These are phyloP conservation scores for Botrytis medusae DNA, from an alignment of 2,329 filamentous ascomycete species.

Conservation along the genomic window DNA sequence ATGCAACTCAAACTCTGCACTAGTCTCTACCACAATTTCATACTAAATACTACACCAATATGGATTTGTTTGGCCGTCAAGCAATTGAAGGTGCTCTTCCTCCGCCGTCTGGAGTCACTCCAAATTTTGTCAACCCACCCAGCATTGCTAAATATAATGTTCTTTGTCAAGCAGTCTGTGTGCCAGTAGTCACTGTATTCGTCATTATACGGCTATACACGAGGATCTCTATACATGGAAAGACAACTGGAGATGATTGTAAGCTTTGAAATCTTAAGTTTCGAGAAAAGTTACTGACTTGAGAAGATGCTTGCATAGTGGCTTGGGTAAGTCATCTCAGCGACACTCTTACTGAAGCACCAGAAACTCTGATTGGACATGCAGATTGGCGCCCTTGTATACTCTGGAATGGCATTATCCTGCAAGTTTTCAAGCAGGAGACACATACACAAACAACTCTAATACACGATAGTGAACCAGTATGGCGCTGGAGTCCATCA, in stretches of 20 bases:
- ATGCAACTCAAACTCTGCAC: background rate
- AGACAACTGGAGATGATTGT: background rate
- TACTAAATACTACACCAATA: background rate
- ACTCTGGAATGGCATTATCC: slow-evolving; percentile 6
- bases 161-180: slow-evolving; percentile 7
- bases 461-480: background rate
- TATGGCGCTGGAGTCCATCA: background rate
- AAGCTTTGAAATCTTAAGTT: background rate
- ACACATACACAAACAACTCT: background rate
- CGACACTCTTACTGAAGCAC: no score
- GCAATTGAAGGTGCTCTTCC: slow-evolving; percentile 5
- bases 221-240: background rate
- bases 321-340: background rate
- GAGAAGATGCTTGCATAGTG: background rate
- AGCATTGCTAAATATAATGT: slow-evolving; percentile 7
- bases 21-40: no score
- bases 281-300: background rate
- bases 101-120: background rate
- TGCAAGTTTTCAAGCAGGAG: background rate
- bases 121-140: background rate
- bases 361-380: background rate
- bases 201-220: background rate
- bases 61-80: background rate
- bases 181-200: background rate
- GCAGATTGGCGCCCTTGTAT: background rate